Evolutionary conservation across 306 rosid species (phyloP).

Genomic region (Cucumis melo): DNA sequence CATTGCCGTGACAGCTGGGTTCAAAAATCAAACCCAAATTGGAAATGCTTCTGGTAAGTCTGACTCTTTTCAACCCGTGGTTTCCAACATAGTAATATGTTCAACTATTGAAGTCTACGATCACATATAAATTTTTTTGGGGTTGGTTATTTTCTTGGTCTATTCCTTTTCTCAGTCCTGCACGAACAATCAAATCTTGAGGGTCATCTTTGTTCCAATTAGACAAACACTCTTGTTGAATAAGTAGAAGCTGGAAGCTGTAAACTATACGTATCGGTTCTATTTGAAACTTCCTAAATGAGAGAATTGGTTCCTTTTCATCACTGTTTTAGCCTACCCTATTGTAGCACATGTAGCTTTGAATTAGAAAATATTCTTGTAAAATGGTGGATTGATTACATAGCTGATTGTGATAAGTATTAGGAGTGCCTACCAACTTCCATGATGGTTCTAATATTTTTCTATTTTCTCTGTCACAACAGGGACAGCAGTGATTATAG

Average conservation of each 20-base stretch:
- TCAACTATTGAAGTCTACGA: background rate
- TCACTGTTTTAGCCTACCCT: background rate
- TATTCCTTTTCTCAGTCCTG: background rate
- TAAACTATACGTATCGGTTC: background rate
- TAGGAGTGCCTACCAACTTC: background rate
- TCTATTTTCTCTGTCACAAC: background rate
- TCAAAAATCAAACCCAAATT: slow-evolving; percentile 45
- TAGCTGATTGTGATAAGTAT: background rate
- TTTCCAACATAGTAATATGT: background rate
- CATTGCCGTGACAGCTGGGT: slow-evolving; percentile 52
- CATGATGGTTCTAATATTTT: background rate
- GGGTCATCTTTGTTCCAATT: background rate
- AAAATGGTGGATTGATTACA: background rate
- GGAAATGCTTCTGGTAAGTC: slow-evolving; percentile 72
- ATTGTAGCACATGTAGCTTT: background rate
- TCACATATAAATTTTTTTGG: background rate
- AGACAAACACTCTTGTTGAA: background rate
- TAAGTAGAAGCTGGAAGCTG: background rate
- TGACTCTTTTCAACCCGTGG: background rate
- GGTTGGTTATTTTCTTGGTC: background rate
- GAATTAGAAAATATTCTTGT: background rate
- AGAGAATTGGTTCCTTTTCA: background rate
- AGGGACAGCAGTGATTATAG: slow-evolving; percentile 12
- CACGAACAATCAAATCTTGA: background rate
- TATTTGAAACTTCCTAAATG: background rate